Evolutionary conservation across 2,329 filamentous ascomycete genomes (phyloP).

Genomic region (Calycina herbarum): DNA sequence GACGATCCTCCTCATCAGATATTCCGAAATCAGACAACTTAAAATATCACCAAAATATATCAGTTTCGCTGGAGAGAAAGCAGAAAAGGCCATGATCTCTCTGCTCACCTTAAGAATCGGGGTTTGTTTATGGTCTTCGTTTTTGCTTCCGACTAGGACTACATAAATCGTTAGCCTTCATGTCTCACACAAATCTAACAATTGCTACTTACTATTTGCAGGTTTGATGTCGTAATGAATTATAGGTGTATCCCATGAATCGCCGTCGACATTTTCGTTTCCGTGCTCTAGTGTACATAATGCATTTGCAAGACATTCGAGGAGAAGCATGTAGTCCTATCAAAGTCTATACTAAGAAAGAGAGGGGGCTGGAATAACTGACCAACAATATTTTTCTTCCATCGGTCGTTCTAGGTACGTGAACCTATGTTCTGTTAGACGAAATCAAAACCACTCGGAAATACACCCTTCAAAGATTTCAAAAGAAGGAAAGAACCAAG

Average conservation of each 20-base stretch:
- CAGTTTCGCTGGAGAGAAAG: not conserved
- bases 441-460: not conserved
- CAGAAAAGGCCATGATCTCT: not conserved
- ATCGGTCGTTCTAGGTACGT: not conserved
- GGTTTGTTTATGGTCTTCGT: not conserved
- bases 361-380: not conserved
- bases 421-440: not conserved
- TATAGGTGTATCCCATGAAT: not conserved
- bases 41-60: not conserved
- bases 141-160: not conserved
- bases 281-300: not conserved
- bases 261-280: not conserved
- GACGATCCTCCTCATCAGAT: not conserved
- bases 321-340: not conserved
- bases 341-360: not conserved
- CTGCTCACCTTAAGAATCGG: not conserved
- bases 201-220: not conserved
- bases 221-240: not conserved
- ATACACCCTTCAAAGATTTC: too few relatives aligned
- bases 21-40: not conserved
- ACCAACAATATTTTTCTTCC: not conserved
- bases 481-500: not conserved
- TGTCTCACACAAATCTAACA: not conserved
- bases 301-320: not conserved
- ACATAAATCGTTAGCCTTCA: not conserved